These are phyloP conservation scores for Claviceps sp. DNA, from an alignment of 2,329 filamentous ascomycete genomes.

Conservation along the genomic window DNA sequence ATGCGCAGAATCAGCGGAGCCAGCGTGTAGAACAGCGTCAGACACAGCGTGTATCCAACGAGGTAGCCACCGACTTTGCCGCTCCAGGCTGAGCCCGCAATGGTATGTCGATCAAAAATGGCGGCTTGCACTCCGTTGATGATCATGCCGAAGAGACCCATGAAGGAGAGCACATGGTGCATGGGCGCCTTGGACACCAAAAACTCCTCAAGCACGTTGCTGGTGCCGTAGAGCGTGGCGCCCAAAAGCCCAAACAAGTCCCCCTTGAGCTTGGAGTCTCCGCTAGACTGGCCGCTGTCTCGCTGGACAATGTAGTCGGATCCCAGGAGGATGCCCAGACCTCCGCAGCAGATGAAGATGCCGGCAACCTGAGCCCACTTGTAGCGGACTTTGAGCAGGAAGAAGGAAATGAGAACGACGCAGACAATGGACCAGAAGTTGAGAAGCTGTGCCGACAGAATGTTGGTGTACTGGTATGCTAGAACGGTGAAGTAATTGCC, in stretches of 20 bases:
- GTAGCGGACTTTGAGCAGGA: constrained; percentile 78
- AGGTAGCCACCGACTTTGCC: constrained; percentile 59
- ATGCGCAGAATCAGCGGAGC: constrained; percentile 83
- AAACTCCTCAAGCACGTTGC: constrained; percentile 90
- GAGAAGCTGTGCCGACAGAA: constrained; percentile 85
- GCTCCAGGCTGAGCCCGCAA: constrained; percentile 9
- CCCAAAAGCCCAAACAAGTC: constrained; percentile 85
- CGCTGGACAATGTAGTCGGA: constrained; percentile 70
- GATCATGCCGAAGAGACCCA: constrained; percentile 74
- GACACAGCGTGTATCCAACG: constrained; percentile 74
- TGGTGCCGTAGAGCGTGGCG: constrained; percentile 80
- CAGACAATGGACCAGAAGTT: constrained; percentile 98
- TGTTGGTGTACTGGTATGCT: constrained; percentile 84
- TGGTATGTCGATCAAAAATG: constrained; percentile 65
- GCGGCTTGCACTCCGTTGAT: constrained; percentile 86
- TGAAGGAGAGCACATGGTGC: constrained; percentile 86
- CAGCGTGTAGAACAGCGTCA: constrained; percentile 75
- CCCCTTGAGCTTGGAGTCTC: constrained; percentile 64
- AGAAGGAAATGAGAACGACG: constrained; percentile 74
- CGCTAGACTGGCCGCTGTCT: constrained; percentile 50
- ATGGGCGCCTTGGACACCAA: constrained; percentile 75
- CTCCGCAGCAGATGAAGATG: constrained; percentile 82
- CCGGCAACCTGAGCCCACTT: constrained; percentile 72
- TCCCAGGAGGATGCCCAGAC: constrained; percentile 74
- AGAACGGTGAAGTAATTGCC: constrained; percentile 97